A percentile compares a stretch with the other conserved stretches of the same genome.
These are phyloP conservation scores for Neltuma alba DNA, from an alignment of 306 rosid genomes.

Conservation along the genomic window DNA sequence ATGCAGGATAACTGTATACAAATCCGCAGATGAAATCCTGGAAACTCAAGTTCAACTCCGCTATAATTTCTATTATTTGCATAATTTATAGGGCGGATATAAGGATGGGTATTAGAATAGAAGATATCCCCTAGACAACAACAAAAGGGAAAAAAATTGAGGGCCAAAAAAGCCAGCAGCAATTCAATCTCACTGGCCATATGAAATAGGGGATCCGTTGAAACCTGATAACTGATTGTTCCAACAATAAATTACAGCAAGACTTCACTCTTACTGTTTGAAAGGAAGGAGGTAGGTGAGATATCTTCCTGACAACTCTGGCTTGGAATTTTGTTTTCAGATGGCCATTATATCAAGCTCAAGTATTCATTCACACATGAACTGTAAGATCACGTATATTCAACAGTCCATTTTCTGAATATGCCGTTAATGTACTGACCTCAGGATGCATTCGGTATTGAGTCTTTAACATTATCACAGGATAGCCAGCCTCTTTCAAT, in stretches of 20 bases:
- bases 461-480: constrained; percentile 92
- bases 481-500: constrained; percentile 86
- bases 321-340: constrained; percentile 1
- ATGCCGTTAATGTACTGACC: constrained; percentile 53
- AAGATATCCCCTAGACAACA: not conserved
- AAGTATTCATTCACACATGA: constrained; percentile 23
- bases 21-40: constrained; percentile 7
- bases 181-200: not conserved
- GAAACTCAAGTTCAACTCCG: constrained; percentile 13
- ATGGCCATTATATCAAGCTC: constrained; percentile 16
- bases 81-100: not conserved
- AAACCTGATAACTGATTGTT: not conserved
- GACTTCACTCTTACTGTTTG: not conserved
- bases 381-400: constrained; percentile 3
- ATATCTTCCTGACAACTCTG: not conserved
- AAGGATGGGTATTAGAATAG: not conserved
- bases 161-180: not conserved
- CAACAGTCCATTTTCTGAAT: constrained; percentile 25
- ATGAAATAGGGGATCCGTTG: not conserved
- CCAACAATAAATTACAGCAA: not conserved
- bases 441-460: constrained; percentile 99
- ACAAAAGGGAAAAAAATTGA: not conserved
- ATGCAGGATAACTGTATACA: constrained; percentile 14
- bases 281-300: constrained; percentile 18
- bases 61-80: not conserved